Conservation (phyloP, 768 basidiomycete species). For the Trametes punicea region DNA sequence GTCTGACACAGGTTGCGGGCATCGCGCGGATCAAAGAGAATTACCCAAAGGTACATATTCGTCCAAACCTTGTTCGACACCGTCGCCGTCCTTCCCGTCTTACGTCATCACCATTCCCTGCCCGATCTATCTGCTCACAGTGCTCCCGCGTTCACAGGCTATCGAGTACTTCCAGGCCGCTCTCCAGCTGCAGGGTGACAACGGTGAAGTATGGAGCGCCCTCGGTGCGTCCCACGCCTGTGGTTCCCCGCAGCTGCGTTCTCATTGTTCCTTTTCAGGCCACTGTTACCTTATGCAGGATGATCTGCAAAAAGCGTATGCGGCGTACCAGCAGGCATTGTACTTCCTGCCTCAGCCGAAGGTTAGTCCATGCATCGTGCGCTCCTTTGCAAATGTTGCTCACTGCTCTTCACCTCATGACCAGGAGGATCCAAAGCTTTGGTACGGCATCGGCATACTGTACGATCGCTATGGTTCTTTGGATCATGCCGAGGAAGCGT, state of each 20-base stretch:
- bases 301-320: conserved; percentile 97
- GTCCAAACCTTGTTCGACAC: conserved; percentile 23
- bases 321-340: conserved; percentile 96
- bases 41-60: conserved; percentile 79
- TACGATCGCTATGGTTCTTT: conserved; percentile 98
- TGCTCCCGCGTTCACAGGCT: conserved; percentile 53
- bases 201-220: conserved; percentile 98
- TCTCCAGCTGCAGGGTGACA: conserved; percentile 86
- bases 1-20: conserved; percentile 90
- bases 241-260: conserved; percentile 10
- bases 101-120: conserved; percentile 18
- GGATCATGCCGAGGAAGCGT: conserved; percentile 99
- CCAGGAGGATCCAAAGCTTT: conserved; percentile 93
- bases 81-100: conserved; percentile 9
- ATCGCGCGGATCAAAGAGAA: conserved; percentile 98
- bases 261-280: conserved; percentile 43
- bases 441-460: conserved; percentile 99
- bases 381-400: conserved; percentile 3
- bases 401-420: conserved; percentile 12
- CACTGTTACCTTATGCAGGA: conserved; percentile 99
- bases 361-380: conserved; percentile 39
- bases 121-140: conserved; percentile 22
- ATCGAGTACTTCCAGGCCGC: conserved; percentile 97
- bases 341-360: conserved; percentile 95
- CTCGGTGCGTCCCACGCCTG: conserved; percentile 54